phyloP scores from a whole-genome alignment of 2,329 filamentous ascomycete genomes.

The Sodiomyces alkalinus region DNA sequence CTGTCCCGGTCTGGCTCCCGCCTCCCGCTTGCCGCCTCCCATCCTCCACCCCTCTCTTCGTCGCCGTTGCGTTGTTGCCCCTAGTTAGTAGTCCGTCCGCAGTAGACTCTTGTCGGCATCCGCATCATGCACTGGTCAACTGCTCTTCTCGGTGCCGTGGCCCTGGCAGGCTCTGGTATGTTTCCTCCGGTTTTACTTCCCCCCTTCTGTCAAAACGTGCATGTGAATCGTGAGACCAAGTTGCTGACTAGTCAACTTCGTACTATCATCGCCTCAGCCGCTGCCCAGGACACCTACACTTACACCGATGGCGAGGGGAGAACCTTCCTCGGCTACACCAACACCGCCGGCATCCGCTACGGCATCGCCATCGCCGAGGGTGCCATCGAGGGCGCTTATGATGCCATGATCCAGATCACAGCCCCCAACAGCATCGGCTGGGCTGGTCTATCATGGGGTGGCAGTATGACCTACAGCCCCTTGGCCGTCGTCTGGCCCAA shows the following conservation, averaged over 20 bases:
- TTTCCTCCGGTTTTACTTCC: too few species aligned
- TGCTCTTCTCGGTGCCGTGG: conserved; percentile 1
- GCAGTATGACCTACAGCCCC: conserved; percentile 27
- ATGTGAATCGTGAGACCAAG: too few species aligned
- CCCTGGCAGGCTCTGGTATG: conserved; percentile 6
- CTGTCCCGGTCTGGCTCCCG: too few species aligned
- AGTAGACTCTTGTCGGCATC: too few species aligned
- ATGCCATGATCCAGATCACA: conserved; percentile 25
- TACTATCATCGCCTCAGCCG: not conserved
- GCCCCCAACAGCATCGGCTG: conserved; percentile 24
- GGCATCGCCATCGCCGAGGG: conserved; percentile 21
- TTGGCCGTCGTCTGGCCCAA: conserved; percentile 26
- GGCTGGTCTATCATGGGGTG: conserved; percentile 28
- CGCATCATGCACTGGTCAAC: conserved; percentile 6
- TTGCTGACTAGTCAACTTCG: too few species aligned
- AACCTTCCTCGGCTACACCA: conserved; percentile 12
- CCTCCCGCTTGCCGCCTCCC: too few species aligned
- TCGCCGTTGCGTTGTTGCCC: too few species aligned
- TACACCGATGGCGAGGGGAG: conserved; percentile 10
- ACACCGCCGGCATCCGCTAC: conserved; percentile 13
- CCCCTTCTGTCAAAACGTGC: too few species aligned
- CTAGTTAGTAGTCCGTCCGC: too few species aligned
- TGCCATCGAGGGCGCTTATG: conserved; percentile 15
- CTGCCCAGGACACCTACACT: conserved; percentile 3
- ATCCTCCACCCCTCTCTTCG: too few species aligned